These are phyloP conservation scores for Russula emetica DNA, from an alignment of 768 basidiomycete species.

Conservation along the genomic window DNA sequence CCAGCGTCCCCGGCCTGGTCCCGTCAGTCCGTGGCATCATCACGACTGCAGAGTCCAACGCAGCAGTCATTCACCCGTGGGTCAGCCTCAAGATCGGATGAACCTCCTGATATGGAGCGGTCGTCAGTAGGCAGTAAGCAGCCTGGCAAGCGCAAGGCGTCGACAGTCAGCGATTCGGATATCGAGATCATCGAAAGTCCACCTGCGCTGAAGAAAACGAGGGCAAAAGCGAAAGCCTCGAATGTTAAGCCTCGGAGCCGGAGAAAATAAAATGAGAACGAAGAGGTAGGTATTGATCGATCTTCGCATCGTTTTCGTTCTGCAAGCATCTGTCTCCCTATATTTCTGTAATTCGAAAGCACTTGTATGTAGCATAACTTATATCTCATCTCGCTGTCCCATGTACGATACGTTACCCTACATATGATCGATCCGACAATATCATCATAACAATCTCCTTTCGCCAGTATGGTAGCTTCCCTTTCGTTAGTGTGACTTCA, in stretches of 20 bases:
- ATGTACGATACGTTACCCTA: not conserved
- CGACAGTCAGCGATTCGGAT: slow-evolving; percentile 33
- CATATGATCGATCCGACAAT: not conserved
- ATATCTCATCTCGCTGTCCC: not conserved
- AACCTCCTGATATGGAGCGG: slow-evolving; percentile 43
- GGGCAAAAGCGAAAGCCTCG: slow-evolving; percentile 24
- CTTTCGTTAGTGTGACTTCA: no score
- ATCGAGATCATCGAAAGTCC: slow-evolving; percentile 32
- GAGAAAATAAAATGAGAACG: slow-evolving; percentile 24
- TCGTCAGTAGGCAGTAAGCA: slow-evolving; percentile 26
- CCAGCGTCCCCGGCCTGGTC: slow-evolving; percentile 51
- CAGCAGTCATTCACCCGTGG: slow-evolving; percentile 34
- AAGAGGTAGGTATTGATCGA: not conserved
- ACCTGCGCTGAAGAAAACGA: slow-evolving; percentile 30
- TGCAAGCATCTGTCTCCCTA: not conserved
- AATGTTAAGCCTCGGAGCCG: slow-evolving; percentile 30
- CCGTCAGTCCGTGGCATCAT: slow-evolving; percentile 32
- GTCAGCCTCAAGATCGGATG: slow-evolving; percentile 33
- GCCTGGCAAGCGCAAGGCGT: slow-evolving; percentile 49
- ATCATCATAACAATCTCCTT: not conserved
- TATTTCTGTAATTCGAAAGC: not conserved
- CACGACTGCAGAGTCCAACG: slow-evolving; percentile 47
- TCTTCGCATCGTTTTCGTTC: not conserved
- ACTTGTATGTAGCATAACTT: not conserved
- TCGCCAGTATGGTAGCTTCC: not conserved